Evolutionary conservation across 139 green algal species (phyloP), one percentile per base, ranked within the genome.

Genomic region (Chlamydomonas sphaeroides): DNA sequence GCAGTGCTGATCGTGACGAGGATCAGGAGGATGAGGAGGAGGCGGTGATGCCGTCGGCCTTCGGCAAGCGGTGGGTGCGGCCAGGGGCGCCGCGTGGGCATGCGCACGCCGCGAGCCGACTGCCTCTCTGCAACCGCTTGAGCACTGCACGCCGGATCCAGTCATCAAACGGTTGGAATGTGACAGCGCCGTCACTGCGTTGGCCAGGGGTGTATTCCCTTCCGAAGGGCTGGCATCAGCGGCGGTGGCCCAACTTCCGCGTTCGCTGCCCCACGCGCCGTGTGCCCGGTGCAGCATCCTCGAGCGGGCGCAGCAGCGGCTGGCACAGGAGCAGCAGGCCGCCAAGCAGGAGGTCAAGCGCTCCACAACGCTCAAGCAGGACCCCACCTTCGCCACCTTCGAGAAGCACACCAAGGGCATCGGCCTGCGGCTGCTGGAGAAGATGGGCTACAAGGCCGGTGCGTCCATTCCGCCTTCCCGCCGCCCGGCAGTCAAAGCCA

Each of bases 321-420:
- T 56, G 3, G 42, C 86, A 51, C 38, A 83, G 63, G 68, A 86
- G 69, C 21, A 85, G 83, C 69, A 91, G 79, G 75, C 67, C 61
- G 74, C 36, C 25, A 39, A 41, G 35, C 35, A 33, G 8, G 63
- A 86, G 79, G 63, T 38, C 28, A 69, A 61, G 39, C 83, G 23
- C 21, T 65, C 59, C 28, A 35, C 33, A 57, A 67, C 68, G 33
- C 41, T 51, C 25, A 65, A 39, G 30, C 68, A 86, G 1, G 80
- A 92, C 71, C 88, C 90, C 8, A 76, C 90, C 20, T 88, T 97
- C 45, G 96, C 87, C 5, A 67, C 73, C 3, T 99, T 99, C 87
- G 97, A 99, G 83, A 82, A 90, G 77, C 92, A 98, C 86, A 98
- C 96, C 49, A 98, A 98, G 68, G 86, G 97, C 69, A 98, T 99